Evolutionary conservation across 2,329 filamentous ascomycete genomes (phyloP).

Genomic region (Epichloe hybrida): DNA sequence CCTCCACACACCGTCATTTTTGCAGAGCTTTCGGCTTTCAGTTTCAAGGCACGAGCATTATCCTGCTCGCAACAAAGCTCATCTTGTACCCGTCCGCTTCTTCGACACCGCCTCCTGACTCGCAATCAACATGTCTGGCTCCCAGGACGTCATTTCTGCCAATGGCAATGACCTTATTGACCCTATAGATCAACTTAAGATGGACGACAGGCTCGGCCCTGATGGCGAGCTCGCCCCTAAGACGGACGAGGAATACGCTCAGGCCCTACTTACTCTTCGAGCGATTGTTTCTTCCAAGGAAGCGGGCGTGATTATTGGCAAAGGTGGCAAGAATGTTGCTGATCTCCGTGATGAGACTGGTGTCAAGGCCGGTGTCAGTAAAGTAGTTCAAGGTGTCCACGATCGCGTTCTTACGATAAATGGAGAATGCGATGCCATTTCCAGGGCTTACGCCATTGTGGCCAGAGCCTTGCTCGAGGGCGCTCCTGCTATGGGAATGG

Average conservation of each 20-base stretch:
- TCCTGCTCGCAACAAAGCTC: background rate
- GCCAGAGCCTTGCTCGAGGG: slow-evolving; percentile 85
- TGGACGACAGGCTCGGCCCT: slow-evolving; percentile 52
- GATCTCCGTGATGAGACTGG: slow-evolving; percentile 95
- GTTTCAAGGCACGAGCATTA: background rate
- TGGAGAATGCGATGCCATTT: slow-evolving; percentile 74
- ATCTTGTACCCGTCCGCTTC: slow-evolving; percentile 5
- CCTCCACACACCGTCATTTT: no score
- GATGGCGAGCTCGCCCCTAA: slow-evolving; percentile 73
- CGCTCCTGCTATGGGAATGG: slow-evolving; percentile 91
- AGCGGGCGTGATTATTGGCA: slow-evolving; percentile 97
- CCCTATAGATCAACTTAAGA: slow-evolving; percentile 49
- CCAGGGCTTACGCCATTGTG: slow-evolving; percentile 86
- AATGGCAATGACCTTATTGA: slow-evolving; percentile 50
- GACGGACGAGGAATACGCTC: slow-evolving; percentile 93
- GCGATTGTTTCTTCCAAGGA: slow-evolving; percentile 99
- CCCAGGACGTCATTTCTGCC: slow-evolving; percentile 42
- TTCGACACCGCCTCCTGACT: background rate
- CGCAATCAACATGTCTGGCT: slow-evolving; percentile 39
- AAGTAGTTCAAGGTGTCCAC: slow-evolving; percentile 94
- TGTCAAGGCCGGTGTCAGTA: slow-evolving; percentile 95
- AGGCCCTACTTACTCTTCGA: slow-evolving; percentile 82
- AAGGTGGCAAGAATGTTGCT: slow-evolving; percentile 95
- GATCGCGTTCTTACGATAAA: slow-evolving; percentile 95
- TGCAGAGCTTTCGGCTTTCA: background rate